phyloP scores from a whole-genome alignment of 441 rosid species.

The Cnidoscolus chayamansa region DNA sequence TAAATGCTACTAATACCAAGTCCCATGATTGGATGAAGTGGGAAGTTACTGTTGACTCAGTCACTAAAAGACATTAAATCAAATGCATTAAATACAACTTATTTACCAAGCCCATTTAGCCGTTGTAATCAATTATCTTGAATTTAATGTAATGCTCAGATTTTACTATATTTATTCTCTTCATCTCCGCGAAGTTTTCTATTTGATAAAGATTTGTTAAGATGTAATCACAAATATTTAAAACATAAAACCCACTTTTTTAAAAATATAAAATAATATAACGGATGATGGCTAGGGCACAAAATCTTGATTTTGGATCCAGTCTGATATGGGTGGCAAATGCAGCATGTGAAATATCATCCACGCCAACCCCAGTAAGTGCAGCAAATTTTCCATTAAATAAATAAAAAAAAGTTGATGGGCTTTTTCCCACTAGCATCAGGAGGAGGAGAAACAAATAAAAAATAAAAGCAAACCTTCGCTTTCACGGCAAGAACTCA shows the following conservation, averaged over 20 bases:
- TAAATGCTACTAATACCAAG: no score
- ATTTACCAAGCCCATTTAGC: no score
- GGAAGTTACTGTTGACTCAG: no score
- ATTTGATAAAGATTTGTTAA: no score
- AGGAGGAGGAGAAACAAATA: neutral
- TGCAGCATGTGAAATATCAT: slow-evolving; percentile 17
- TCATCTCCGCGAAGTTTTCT: no score
- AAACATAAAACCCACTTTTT: neutral
- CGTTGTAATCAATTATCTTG: no score
- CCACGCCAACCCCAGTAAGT: slow-evolving; percentile 17
- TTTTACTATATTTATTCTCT: no score
- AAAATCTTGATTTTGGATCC: neutral
- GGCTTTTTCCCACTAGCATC: slow-evolving; percentile 23
- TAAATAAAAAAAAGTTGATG: slow-evolving; percentile 9
- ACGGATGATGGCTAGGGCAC: neutral
- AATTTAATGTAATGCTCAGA: no score
- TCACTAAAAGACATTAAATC: no score
- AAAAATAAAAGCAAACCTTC: slow-evolving; percentile 16
- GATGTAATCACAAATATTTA: neutral
- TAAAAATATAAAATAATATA: neutral
- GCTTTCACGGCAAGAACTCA: slow-evolving; percentile 33
- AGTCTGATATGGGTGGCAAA: neutral
- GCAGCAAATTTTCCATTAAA: neutral
- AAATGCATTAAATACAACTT: no score
- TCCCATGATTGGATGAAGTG: no score